Base-by-base conservation (phyloP, 1,284 basidiomycete genomes). In the Tetrapyrgos nigripes region DNA sequence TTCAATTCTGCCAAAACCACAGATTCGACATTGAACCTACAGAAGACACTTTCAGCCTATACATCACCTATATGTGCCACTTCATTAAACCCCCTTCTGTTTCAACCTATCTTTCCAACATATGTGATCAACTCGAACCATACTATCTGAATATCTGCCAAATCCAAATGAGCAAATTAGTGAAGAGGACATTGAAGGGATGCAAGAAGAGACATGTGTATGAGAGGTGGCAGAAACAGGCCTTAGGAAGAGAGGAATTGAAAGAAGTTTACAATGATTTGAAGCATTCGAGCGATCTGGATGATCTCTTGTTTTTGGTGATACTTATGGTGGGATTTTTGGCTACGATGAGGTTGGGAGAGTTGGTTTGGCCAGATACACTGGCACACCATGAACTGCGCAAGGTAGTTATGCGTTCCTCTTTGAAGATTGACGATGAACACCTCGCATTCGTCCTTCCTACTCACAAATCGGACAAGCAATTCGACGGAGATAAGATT, bases 1-100 rank as follows among this genome's bases (percentile, higher is more conserved):
- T 71, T 27, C 54, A 57, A 2, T 76, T 76, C 51, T 72, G 68
- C 43, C 8, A 63, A 0, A 1, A 64, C 0, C 77, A 80, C 53
- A 21, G 67, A 6, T 64, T 78, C 2, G 62, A 72, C 0, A 17
- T 70, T 1, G 58, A 72, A 0, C 78, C 77, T 0, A 71, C 74
- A 0, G 19, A 56, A 4, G 66, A 75, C 29, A 74, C 70, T 0
- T 49, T 76, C 0, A 65, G 59, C 8, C 63, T 71, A 17, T 73
- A 43, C 35, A 47, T 64, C 11, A 62, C 69, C 0, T 73, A 63
- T 51, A 73, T 74, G 70, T 69, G 31, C 10, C 55, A 62, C 21
- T 62, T 68, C 50, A 66, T 72, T 43, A 52, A 50, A 31, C 70
- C 60, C 4, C 9, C 44, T 0, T 67, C 72, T 0, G 68, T 74